Conservation (phyloP, 306 rosid genomes). For the Aeschynomene evenia region DNA sequence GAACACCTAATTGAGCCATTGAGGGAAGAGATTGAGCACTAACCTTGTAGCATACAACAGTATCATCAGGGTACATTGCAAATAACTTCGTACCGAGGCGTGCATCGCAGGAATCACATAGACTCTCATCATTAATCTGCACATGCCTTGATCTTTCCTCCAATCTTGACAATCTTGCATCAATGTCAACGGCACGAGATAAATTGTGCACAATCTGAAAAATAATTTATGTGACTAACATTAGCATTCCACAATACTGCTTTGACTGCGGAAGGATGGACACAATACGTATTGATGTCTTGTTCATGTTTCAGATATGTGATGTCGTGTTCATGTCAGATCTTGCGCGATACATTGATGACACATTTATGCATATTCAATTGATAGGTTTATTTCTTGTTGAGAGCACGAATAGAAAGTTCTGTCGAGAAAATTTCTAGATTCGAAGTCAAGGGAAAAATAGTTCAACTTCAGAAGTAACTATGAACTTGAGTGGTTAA, state of each 20-base stretch:
- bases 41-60: constrained; percentile 95
- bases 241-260: constrained; percentile 11
- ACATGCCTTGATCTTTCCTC: constrained; percentile 94
- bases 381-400: background rate
- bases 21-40: constrained; percentile 27
- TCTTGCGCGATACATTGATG: background rate
- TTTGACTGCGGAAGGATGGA: background rate
- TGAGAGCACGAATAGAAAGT: background rate
- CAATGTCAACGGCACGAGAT: constrained; percentile 84
- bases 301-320: background rate
- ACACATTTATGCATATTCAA: background rate
- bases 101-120: constrained; percentile 94
- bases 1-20: background rate
- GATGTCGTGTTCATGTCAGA: background rate
- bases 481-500: constrained; percentile 7
- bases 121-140: constrained; percentile 94
- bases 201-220: constrained; percentile 82
- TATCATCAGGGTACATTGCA: constrained; percentile 98
- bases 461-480: background rate
- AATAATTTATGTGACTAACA: constrained; percentile 8
- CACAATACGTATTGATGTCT: background rate
- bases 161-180: constrained; percentile 90
- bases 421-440: background rate
- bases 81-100: constrained; percentile 96
- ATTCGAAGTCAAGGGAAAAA: constrained; percentile 19